A percentile compares a stretch with the other conserved stretches of the same genome.
phyloP scores from a whole-genome alignment of 208 protist genomes.

The Entamoeba histolytica region DNA sequence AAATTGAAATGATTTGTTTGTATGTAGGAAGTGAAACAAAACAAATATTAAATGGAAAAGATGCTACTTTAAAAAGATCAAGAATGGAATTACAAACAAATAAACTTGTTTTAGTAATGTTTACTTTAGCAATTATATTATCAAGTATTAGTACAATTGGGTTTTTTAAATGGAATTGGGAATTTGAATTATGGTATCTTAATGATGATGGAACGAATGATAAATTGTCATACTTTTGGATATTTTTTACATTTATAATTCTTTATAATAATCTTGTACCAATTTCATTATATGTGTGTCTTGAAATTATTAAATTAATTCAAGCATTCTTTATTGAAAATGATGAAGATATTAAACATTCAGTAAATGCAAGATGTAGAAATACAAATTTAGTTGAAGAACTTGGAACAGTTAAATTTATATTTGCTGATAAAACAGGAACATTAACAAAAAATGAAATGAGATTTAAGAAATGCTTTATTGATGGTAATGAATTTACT shows the following conservation, averaged over 20 bases:
- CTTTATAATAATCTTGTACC: background rate
- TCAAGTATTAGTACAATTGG: background rate
- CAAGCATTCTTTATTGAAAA: background rate
- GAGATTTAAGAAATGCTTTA: background rate
- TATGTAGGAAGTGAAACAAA: background rate
- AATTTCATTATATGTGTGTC: background rate
- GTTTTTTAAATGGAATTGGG: background rate
- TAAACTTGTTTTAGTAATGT: background rate
- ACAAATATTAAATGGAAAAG: background rate
- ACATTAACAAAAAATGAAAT: conserved; percentile 36
- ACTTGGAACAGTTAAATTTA: conserved; percentile 27
- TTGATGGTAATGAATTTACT: background rate
- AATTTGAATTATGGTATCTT: background rate
- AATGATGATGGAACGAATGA: background rate
- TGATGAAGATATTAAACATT: background rate
- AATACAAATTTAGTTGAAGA: background rate
- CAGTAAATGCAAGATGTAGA: background rate
- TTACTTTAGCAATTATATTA: background rate
- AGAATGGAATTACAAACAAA: background rate
- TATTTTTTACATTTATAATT: background rate
- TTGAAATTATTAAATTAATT: background rate
- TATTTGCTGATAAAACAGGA: conserved; percentile 57
- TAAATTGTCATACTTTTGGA: background rate
- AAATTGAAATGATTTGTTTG: background rate
- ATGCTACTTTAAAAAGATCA: background rate